Evolutionary conservation across 345 rosid genomes (phyloP).

Genomic region (Eutrema japonicum): DNA sequence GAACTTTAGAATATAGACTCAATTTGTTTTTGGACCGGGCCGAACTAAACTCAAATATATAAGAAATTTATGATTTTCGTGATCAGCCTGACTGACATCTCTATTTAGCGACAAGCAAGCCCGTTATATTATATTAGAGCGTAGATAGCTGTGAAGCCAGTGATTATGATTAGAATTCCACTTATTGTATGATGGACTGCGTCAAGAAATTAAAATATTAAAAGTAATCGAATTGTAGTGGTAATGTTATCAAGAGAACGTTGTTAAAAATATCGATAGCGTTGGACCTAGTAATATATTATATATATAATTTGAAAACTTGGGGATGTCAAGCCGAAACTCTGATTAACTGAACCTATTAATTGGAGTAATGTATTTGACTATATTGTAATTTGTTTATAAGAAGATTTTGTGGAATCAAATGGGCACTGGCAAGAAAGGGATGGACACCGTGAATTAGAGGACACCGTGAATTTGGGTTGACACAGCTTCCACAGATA

Average conservation of each 20-base stretch:
- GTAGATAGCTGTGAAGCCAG: not conserved
- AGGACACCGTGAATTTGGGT: too few species aligned
- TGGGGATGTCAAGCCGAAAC: not conserved
- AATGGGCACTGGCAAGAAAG: constrained; percentile 24
- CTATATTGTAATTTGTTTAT: not conserved
- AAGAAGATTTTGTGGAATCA: constrained; percentile 24
- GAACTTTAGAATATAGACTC: too few species aligned
- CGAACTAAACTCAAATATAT: too few species aligned
- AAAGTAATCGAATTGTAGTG: not conserved
- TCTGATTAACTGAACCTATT: not conserved
- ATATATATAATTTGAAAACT: not conserved
- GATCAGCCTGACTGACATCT: too few species aligned
- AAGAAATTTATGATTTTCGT: too few species aligned
- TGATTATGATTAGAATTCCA: constrained; percentile 7
- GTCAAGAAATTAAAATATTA: not conserved
- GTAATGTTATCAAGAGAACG: not conserved
- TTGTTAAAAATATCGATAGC: not conserved
- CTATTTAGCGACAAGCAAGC: not conserved
- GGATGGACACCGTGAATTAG: constrained; percentile 9
- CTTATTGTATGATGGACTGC: not conserved
- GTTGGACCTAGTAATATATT: not conserved
- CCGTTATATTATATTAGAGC: not conserved
- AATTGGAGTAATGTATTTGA: constrained; percentile 7
- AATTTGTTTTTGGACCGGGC: too few species aligned
- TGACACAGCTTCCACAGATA: too few species aligned